Evolutionary conservation across 106 monocot genomes (phyloP), one percentile per base, ranked within the genome.

Genomic region (Triglochin maritima): DNA sequence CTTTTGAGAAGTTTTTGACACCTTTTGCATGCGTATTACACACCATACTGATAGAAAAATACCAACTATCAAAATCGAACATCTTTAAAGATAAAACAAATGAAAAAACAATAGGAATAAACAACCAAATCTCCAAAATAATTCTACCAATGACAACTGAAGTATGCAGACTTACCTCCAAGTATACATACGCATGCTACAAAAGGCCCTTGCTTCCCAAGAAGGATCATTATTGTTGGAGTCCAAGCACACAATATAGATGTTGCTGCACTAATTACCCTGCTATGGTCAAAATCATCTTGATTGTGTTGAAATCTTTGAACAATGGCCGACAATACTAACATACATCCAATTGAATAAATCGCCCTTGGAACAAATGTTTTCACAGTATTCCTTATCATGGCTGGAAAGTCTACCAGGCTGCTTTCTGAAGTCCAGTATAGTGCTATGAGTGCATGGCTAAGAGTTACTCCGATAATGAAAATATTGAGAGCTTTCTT

Each of bases 131-230:
- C 3, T 47, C 48, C 70, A 41, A 47, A 73, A 56, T 29, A 29
- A 29, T 29, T 29, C 29, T 29, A 29, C 29, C 29, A 29, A 29
- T 0, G 29, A 29, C 29, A 29, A 29, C 29, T 29, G 0, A 29
- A 29, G 29, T 29, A 29, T 29, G 29, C 29, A 29, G 17, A 56
- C 68, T 5, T 96, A 96, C 96, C 96, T 88, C 81, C 87, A 72
- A 60, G 49, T 66, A 90, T 64, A 59, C 57, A 78, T 55, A 91
- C 45, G 50, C 84, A 69, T 68, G 74, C 83, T 76, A 74, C 82
- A 64, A 79, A 72, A n/a, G 92, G 77, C 49, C 98, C 82, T 84
- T 92, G 92, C 50, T 70, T 92, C 75, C 98, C 98, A 50, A 89
- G 75, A 56, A 98, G 69, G 77, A 98, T 79, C 62, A 98, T 63